These are phyloP conservation scores for Cercis canadensis DNA, from an alignment of 306 rosid genomes.

Conservation along the genomic window DNA sequence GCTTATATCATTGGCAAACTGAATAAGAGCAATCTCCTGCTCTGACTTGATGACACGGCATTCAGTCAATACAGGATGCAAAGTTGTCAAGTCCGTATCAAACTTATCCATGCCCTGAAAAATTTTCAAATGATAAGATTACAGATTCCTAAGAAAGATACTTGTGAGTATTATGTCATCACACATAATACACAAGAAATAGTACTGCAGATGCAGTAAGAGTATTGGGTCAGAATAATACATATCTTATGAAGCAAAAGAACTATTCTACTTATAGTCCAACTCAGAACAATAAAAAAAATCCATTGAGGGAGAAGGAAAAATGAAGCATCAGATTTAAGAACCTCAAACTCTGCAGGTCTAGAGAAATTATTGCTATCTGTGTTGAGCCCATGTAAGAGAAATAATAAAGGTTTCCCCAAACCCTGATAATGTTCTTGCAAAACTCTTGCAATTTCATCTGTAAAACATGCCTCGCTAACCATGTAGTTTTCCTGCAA, in stretches of 20 bases:
- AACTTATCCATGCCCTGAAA: conserved; percentile 71
- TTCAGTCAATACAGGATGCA: conserved; percentile 91
- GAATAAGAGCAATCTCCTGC: conserved; percentile 82
- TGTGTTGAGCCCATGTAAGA: conserved; percentile 82
- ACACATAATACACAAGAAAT: background rate
- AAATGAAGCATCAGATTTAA: conserved; percentile 13
- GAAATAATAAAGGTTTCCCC: conserved; percentile 70
- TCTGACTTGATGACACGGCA: conserved; percentile 88
- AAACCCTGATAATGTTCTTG: conserved; percentile 55
- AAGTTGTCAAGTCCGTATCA: conserved; percentile 65
- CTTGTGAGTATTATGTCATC: conserved; percentile 7
- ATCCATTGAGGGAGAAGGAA: background rate
- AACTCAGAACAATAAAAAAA: conserved; percentile 19
- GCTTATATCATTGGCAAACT: conserved; percentile 90
- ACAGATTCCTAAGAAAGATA: conserved; percentile 14
- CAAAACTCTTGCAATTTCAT: conserved; percentile 64
- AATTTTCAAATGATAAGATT: conserved; percentile 29
- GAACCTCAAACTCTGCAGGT: conserved; percentile 87
- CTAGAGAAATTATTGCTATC: conserved; percentile 70
- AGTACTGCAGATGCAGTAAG: background rate
- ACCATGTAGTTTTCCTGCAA: conserved; percentile 83
- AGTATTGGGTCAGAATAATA: conserved; percentile 17
- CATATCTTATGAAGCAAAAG: background rate
- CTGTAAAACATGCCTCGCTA: conserved; percentile 43
- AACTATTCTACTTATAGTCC: conserved; percentile 9